These are phyloP conservation scores for Aspergillus alliaceus DNA, from an alignment of 2,329 filamentous ascomycete species.

Conservation along the genomic window DNA sequence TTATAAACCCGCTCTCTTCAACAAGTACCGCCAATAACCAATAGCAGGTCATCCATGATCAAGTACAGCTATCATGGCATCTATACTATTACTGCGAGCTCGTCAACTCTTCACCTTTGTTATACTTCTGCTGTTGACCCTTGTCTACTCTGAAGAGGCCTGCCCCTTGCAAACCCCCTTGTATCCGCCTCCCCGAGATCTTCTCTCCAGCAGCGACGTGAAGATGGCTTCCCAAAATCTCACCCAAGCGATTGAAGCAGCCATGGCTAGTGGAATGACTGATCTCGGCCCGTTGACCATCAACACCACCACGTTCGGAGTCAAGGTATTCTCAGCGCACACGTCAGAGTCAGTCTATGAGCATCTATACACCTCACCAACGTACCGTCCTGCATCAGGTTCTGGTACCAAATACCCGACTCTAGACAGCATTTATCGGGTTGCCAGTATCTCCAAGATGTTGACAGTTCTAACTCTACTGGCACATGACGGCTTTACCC, in stretches of 20 bases:
- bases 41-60: too few species aligned
- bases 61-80: neutral
- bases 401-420: constrained; percentile 18
- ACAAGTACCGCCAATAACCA: neutral
- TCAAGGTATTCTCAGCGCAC: constrained; percentile 38
- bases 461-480: constrained; percentile 41
- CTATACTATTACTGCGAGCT: neutral
- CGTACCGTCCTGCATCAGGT: neutral
- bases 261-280: neutral
- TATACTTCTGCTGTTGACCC: neutral
- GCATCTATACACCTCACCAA: constrained; percentile 37
- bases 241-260: neutral
- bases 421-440: constrained; percentile 45
- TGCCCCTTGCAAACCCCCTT: neutral
- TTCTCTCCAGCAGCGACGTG: neutral
- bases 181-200: neutral
- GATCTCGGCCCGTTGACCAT: neutral
- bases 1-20: neutral
- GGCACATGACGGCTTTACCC: constrained; percentile 22
- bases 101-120: neutral
- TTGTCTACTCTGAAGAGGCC: neutral
- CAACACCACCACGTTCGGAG: constrained; percentile 36
- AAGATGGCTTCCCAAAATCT: neutral
- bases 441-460: constrained; percentile 46
- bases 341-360: constrained; percentile 25